Evolutionary conservation across 2,329 filamentous ascomycete genomes (phyloP), one percentile per base, ranked within the genome.

Genomic region (Bipolaris gigantea): DNA sequence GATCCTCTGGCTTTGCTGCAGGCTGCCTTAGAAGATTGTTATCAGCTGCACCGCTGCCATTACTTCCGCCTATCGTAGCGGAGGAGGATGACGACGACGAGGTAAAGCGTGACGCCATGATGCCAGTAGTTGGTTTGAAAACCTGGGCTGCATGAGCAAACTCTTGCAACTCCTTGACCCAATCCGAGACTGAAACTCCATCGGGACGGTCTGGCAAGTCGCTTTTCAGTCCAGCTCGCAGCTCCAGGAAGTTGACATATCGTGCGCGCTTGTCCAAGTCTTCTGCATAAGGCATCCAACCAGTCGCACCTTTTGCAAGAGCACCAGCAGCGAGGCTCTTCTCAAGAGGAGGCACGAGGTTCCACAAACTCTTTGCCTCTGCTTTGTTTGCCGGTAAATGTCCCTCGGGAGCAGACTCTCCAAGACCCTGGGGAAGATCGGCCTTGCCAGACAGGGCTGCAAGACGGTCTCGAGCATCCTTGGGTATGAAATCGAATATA

Each of bases 21-120:
- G 78, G 81, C 44, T 75, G 77, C 15, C 85, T 75, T 7, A 83
- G 66, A 39, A 62, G 60, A 9, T 54, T 62, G 1, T 76, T 70
- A 9, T 70, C 63, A 35, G 76, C 73, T 8, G 50, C 46, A 13
- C 46, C 53, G 34, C 25, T 9, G 8, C 41, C 42, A 19, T 49
- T 19, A 5, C 34, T 55, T 27, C 41, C 55, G 7, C 51, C 71
- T 2, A 75, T 66, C 0, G 68, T 71, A 5, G n/a, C n/a, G n/a
- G n/a, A n/a, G n/a, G n/a, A n/a, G n/a, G 74, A 74, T 3, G 76
- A 62, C 0, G 58, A 63, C 1, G 82, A 79, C 8, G 84, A 84
- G 0, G 92, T 97, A 72, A 99, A 99, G 0, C 93, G 87, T 18
- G 89, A 91, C 15, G 93, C 94, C 91, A 99, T 97, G 59, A 90